These are phyloP conservation scores for Xylariaceae sp. DNA, from an alignment of 2,329 filamentous ascomycete genomes.

Conservation along the genomic window DNA sequence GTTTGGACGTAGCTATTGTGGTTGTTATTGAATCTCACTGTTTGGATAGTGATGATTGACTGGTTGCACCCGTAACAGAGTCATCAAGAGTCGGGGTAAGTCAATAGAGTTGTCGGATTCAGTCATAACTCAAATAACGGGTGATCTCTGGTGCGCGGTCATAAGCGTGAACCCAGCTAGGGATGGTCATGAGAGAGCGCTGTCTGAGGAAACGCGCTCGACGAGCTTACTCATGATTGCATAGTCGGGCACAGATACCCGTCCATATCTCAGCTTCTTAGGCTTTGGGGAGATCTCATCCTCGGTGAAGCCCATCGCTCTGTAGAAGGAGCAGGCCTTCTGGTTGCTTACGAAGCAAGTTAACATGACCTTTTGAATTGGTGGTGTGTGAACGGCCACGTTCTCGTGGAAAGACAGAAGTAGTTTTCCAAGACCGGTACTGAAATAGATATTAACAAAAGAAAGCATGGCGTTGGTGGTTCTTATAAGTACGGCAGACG, in stretches of 20 bases:
- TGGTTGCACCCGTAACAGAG: too few species aligned
- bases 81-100: too few species aligned
- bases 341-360: constrained; percentile 64
- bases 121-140: background rate
- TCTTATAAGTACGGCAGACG: background rate
- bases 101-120: too few species aligned
- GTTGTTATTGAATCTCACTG: too few species aligned
- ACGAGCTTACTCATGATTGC: constrained; percentile 52
- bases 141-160: background rate
- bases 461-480: background rate
- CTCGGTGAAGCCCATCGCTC: constrained; percentile 50
- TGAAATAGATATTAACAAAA: constrained; percentile 25
- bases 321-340: constrained; percentile 55
- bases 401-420: constrained; percentile 54
- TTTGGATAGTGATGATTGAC: too few species aligned
- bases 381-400: constrained; percentile 49
- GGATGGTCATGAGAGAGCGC: background rate
- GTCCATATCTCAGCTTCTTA: constrained; percentile 49
- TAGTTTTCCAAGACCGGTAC: constrained; percentile 56
- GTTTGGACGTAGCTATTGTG: too few species aligned
- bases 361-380: constrained; percentile 64
- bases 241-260: constrained; percentile 51
- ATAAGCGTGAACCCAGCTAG: too few species aligned
- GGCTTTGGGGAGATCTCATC: constrained; percentile 53
- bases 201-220: constrained; percentile 4